Evolutionary conservation across 2,329 filamentous ascomycete species (phyloP).

Genomic region (Xylaria arbuscula): DNA sequence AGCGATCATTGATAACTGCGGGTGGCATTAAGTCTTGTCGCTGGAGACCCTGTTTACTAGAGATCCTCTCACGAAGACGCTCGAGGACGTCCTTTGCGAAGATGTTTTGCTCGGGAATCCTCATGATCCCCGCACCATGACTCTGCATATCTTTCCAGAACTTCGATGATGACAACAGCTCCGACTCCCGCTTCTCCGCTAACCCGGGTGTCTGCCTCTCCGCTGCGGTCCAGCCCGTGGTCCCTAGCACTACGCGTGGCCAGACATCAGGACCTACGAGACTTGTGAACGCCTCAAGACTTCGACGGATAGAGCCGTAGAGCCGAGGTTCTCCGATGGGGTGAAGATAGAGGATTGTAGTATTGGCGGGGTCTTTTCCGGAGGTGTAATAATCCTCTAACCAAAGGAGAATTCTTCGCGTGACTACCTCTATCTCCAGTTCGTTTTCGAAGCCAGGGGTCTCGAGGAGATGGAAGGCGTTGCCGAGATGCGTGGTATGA

Average conservation of each 20-base stretch:
- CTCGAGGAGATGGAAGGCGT: background rate
- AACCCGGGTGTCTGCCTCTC: background rate
- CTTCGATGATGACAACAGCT: background rate
- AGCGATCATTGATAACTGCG: background rate
- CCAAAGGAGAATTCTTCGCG: background rate
- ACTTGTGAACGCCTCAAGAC: background rate
- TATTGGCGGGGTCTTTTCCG: background rate
- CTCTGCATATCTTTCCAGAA: background rate
- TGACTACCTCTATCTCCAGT: background rate
- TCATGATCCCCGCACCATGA: background rate
- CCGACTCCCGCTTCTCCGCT: background rate
- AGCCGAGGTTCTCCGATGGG: background rate
- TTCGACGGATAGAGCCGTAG: background rate
- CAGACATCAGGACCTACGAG: background rate
- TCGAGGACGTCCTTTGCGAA: background rate
- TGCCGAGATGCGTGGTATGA: background rate
- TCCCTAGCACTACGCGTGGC: background rate
- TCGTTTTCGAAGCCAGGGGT: background rate
- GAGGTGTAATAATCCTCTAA: background rate
- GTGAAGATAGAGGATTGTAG: background rate
- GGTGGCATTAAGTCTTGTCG: background rate
- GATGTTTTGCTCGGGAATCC: background rate
- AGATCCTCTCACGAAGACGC: background rate
- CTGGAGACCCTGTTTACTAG: background rate
- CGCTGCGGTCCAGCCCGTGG: background rate